Conservation (phyloP, 106 monocot species). For the Xerophyta viscosa region DNA sequence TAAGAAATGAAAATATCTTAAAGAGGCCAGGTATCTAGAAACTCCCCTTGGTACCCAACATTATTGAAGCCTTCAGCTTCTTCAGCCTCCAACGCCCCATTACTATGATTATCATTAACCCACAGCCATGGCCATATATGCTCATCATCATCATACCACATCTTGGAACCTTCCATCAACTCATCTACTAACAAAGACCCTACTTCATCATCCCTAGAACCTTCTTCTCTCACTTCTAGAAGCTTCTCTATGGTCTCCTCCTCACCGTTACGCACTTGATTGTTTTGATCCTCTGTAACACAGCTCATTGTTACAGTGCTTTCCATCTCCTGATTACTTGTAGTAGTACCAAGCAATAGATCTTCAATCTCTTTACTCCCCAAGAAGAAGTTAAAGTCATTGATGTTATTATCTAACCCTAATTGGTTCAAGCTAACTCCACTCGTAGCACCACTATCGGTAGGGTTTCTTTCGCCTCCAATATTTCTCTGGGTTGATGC, state of each 20-base stretch:
- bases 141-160: constrained; percentile 1
- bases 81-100: neutral
- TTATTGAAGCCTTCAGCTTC: neutral
- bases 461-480: neutral
- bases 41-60: neutral
- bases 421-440: neutral
- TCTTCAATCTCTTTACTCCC: neutral
- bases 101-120: neutral
- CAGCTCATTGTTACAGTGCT: neutral
- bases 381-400: neutral
- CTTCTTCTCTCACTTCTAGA: neutral
- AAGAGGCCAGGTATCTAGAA: neutral
- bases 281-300: neutral
- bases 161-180: neutral
- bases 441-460: no score
- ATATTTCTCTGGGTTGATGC: neutral
- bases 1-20: no score
- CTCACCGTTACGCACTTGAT: neutral
- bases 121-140: neutral
- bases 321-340: no score
- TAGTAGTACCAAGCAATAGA: neutral
- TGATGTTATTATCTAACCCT: neutral
- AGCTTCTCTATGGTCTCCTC: no score
- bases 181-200: neutral
- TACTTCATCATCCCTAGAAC: neutral